Evolutionary conservation across 345 rosid genomes (phyloP).

Genomic region (Arabidopsis arenosa): DNA sequence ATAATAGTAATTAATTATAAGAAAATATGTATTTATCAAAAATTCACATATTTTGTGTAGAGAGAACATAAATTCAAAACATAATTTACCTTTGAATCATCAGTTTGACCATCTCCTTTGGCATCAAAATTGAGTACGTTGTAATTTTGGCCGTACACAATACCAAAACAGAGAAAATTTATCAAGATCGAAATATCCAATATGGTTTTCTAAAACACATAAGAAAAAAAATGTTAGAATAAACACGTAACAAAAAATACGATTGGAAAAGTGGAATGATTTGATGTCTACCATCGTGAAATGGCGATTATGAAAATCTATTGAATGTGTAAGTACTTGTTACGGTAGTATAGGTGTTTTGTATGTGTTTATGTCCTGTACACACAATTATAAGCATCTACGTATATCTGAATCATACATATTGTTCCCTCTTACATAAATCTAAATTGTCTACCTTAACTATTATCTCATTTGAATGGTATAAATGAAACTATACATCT

Average conservation of each 20-base stretch:
- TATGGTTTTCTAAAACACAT: slow-evolving; percentile 19
- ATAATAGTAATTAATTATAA: not conserved
- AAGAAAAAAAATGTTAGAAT: not conserved
- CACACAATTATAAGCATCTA: not conserved
- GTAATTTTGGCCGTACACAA: slow-evolving; percentile 33
- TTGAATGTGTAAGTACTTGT: not conserved
- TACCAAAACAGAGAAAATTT: slow-evolving; percentile 1
- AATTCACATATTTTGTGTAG: not conserved
- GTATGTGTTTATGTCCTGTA: not conserved
- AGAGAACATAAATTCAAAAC: not conserved
- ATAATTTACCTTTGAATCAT: slow-evolving; percentile 36
- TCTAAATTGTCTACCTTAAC: not conserved
- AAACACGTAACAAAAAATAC: not conserved
- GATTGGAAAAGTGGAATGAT: not conserved
- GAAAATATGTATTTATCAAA: not conserved
- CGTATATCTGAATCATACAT: slow-evolving; percentile 1
- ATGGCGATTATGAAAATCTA: not conserved
- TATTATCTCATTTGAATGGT: too few species aligned
- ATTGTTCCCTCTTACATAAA: not conserved
- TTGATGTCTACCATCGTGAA: slow-evolving; percentile 30
- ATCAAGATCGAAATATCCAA: slow-evolving; percentile 11
- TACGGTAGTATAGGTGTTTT: not conserved
- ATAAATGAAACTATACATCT: too few species aligned
- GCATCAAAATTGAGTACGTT: slow-evolving; percentile 37
- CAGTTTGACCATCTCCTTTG: slow-evolving; percentile 31